Conservation (phyloP, 345 rosid species). For the Populus alba region DNA sequence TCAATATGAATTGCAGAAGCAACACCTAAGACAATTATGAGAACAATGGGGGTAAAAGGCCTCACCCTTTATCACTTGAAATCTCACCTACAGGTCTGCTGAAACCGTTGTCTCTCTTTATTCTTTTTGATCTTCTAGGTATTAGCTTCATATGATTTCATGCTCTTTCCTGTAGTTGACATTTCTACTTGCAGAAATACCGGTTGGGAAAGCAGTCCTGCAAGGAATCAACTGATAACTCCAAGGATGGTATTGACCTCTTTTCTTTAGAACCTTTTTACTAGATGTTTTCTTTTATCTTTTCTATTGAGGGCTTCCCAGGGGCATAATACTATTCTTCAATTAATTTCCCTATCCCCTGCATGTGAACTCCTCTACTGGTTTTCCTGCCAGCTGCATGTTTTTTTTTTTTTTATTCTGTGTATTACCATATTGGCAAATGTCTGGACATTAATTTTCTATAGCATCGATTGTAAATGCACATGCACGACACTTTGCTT, state of each 20-base stretch:
- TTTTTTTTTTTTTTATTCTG: background rate
- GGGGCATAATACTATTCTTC: background rate
- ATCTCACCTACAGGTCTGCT: constrained; percentile 36
- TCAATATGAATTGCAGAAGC: constrained; percentile 23
- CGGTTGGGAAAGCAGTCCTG: constrained; percentile 79
- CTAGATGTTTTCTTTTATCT: background rate
- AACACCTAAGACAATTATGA: constrained; percentile 37
- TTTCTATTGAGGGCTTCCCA: background rate
- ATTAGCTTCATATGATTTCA: background rate
- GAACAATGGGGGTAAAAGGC: constrained; percentile 39
- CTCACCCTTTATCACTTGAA: constrained; percentile 39
- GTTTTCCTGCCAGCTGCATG: background rate
- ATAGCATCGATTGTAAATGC: background rate
- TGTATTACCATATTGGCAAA: background rate
- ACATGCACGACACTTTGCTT: background rate
- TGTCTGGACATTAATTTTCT: background rate
- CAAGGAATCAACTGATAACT: constrained; percentile 74
- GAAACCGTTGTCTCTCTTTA: background rate
- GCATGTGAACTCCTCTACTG: background rate
- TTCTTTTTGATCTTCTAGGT: background rate
- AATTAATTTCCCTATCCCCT: background rate
- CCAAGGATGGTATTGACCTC: constrained; percentile 70
- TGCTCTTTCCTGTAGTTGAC: background rate
- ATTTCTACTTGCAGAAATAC: constrained; percentile 56
- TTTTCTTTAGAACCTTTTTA: background rate